Evolutionary conservation across 2,329 filamentous ascomycete genomes (phyloP).

Genomic region (Orbilia blumenaviensis): DNA sequence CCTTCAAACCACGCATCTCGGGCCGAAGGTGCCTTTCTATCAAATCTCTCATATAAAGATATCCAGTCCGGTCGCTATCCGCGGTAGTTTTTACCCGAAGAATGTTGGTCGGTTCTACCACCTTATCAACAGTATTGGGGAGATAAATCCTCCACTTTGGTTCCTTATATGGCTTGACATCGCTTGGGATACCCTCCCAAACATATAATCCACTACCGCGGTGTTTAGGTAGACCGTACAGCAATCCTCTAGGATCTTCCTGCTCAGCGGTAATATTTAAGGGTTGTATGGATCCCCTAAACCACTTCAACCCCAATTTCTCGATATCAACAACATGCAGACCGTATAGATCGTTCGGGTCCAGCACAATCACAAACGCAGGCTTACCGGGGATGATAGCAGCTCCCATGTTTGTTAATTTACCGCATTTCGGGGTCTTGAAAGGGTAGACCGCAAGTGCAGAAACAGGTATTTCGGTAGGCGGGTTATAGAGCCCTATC

Average conservation of each 20-base stretch:
- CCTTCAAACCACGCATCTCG: neutral
- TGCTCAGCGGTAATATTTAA: constrained; percentile 2
- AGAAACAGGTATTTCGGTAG: neutral
- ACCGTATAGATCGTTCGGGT: neutral
- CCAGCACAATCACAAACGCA: neutral
- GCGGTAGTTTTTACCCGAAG: no score
- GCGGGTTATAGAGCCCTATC: constrained; percentile 1
- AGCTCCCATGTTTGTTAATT: neutral
- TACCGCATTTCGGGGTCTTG: neutral
- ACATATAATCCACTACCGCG: neutral
- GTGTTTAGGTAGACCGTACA: neutral
- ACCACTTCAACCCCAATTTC: neutral
- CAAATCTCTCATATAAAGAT: constrained; percentile 8
- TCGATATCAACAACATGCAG: neutral
- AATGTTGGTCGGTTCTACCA: neutral
- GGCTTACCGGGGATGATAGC: neutral
- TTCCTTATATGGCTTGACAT: neutral
- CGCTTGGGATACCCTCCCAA: neutral
- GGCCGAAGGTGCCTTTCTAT: neutral
- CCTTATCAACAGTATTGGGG: neutral
- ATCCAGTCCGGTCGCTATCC: neutral
- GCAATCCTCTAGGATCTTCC: neutral
- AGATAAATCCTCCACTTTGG: neutral
- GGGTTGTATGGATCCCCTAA: neutral
- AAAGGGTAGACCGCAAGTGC: neutral